These are phyloP conservation scores for Myriangium duriaei DNA, from an alignment of 2,329 filamentous ascomycete genomes.

Conservation along the genomic window DNA sequence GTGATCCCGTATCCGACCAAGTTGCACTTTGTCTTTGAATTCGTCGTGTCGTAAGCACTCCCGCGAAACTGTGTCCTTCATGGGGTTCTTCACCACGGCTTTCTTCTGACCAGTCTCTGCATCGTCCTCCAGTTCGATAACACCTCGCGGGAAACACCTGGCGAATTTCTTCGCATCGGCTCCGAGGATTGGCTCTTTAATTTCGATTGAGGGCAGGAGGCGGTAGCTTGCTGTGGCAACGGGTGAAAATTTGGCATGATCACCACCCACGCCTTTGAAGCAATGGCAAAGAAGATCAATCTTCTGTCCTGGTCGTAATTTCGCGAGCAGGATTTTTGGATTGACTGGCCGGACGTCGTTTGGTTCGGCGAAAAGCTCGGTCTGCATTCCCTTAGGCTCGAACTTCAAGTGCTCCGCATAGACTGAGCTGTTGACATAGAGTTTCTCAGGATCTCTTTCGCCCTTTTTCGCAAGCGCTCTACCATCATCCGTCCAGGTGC, in stretches of 20 bases:
- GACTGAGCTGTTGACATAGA: conserved; percentile 70
- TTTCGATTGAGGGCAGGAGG: conserved; percentile 76
- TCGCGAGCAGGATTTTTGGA: conserved; percentile 87
- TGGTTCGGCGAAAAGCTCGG: conserved; percentile 46
- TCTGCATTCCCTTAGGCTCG: conserved; percentile 61
- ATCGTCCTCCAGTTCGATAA: conserved; percentile 70
- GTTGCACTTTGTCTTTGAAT: conserved; percentile 89
- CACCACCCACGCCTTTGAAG: conserved; percentile 83
- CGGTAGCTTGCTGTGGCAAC: conserved; percentile 92
- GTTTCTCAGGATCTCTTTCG: conserved; percentile 69
- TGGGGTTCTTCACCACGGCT: conserved; percentile 75
- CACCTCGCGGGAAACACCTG: conserved; percentile 76
- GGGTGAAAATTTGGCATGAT: conserved; percentile 95
- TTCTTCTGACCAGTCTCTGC: conserved; percentile 60
- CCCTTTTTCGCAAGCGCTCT: conserved; percentile 45
- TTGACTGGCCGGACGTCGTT: conserved; percentile 66
- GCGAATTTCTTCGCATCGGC: conserved; percentile 80
- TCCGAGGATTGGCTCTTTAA: conserved; percentile 71
- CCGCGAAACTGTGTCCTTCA: conserved; percentile 89
- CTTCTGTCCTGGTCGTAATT: conserved; percentile 79
- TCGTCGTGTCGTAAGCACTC: conserved; percentile 86
- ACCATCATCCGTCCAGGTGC: conserved; percentile 60
- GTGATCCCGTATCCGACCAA: conserved; percentile 82
- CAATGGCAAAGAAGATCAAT: conserved; percentile 84
- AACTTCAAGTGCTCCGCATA: conserved; percentile 52